Evolutionary conservation across 768 basidiomycete genomes (phyloP).

Genomic region (Tubosaeta sp.): DNA sequence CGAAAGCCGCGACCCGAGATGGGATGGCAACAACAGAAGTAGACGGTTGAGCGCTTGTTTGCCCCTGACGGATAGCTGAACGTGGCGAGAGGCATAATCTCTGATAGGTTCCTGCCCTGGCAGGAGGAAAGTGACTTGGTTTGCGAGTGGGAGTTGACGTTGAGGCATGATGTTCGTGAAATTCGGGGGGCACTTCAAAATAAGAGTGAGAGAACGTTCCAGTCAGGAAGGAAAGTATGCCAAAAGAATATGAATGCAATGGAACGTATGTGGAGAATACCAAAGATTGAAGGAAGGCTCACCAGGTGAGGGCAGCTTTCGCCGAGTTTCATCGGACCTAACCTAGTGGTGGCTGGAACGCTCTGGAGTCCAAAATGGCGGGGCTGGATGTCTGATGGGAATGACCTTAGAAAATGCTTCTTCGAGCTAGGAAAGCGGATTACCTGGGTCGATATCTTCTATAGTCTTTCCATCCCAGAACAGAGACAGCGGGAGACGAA

Average conservation of each 20-base stretch:
- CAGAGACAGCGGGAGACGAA: conserved; percentile 6
- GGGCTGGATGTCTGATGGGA: not conserved
- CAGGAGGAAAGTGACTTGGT: not conserved
- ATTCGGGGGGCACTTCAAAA: conserved; percentile 12
- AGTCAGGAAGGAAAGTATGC: no score
- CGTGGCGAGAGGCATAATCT: conserved; percentile 1
- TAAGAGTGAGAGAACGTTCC: conserved; percentile 4
- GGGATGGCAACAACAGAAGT: conserved; percentile 11
- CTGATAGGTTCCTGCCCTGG: conserved; percentile 1
- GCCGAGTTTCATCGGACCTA: conserved; percentile 6
- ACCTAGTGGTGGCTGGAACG: not conserved
- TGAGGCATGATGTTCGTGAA: conserved; percentile 20
- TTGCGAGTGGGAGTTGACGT: conserved; percentile 9
- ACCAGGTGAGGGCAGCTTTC: conserved; percentile 10
- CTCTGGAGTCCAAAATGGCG: not conserved
- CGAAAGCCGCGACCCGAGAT: conserved; percentile 3
- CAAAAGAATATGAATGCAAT: not conserved
- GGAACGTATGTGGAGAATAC: no score
- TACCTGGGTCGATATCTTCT: conserved; percentile 7
- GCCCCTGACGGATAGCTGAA: conserved; percentile 8
- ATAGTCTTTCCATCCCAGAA: conserved; percentile 9
- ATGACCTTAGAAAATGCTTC: not conserved
- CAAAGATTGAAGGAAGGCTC: conserved; percentile 5
- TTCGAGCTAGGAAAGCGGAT: not conserved
- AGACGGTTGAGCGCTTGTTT: conserved; percentile 11